Evolutionary conservation across 371 early-diverging fungal genomes (phyloP).

Genomic region (Choanephora cucurbitarum): DNA sequence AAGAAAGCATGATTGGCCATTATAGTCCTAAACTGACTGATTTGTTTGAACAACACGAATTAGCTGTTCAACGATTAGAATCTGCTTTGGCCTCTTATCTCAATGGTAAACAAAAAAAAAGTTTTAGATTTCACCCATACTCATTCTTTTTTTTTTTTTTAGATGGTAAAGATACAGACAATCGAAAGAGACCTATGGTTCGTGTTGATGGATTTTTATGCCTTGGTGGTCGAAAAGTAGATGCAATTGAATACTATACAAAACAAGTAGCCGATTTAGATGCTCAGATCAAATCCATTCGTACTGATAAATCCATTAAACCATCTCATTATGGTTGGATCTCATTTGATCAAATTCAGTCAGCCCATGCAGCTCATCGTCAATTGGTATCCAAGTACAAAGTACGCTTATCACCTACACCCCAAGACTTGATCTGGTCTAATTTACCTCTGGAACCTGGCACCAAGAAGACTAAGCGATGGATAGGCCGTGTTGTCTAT

Average conservation of each 20-base stretch:
- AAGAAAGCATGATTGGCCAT: conserved; percentile 72
- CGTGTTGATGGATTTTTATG: conserved; percentile 36
- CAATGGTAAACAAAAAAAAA: conserved; percentile 35
- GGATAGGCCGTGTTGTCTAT: conserved; percentile 61
- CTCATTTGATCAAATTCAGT: conserved; percentile 64
- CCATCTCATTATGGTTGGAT: conserved; percentile 78
- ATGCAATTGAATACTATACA: conserved; percentile 78
- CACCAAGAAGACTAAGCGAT: conserved; percentile 53
- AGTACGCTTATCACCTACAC: conserved; percentile 68
- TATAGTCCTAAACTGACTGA: conserved; percentile 70
- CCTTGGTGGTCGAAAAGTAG: conserved; percentile 66
- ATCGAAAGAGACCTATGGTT: conserved; percentile 56
- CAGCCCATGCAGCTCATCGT: conserved; percentile 56
- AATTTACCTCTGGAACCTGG: conserved; percentile 67
- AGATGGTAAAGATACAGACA: conserved; percentile 55
- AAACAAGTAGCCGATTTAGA: conserved; percentile 65
- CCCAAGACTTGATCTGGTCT: conserved; percentile 82
- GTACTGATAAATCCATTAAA: conserved; percentile 40
- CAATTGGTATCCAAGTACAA: conserved; percentile 18
- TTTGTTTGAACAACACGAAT: conserved; percentile 69
- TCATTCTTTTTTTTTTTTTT: conserved; percentile 2
- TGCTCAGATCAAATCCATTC: conserved; percentile 61
- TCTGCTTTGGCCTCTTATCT: conserved; percentile 64
- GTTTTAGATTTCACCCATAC: no score
- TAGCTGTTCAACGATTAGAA: conserved; percentile 69